Percentiles rank a stretch among this genome's conserved stretches.
Evolutionary conservation across 1,284 basidiomycete species (phyloP).

Genomic region (Cystobasidium sp.): DNA sequence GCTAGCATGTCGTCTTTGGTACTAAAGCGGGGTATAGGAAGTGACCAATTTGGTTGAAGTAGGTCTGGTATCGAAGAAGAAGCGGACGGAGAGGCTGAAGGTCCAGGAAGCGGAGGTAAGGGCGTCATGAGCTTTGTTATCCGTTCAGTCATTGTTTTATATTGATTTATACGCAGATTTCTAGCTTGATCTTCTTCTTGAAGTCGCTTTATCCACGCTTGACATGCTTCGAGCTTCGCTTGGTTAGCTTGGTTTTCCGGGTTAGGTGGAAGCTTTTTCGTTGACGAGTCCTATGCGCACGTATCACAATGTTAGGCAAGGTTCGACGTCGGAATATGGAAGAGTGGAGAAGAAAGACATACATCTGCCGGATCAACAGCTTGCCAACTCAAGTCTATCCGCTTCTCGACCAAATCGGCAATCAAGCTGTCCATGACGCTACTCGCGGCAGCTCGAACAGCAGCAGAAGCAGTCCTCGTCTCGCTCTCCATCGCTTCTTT

Average conservation of each 20-base stretch:
- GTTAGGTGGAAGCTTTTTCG: constrained; percentile 26
- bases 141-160: constrained; percentile 31
- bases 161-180: constrained; percentile 38
- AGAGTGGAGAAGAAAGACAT: neutral
- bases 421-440: constrained; percentile 26
- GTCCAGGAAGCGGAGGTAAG: constrained; percentile 3
- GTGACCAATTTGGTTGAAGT: constrained; percentile 18
- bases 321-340: too few relatives aligned
- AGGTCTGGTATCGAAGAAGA: constrained; percentile 17
- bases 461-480: constrained; percentile 2
- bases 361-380: constrained; percentile 20
- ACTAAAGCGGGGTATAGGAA: constrained; percentile 23
- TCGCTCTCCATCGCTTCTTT: constrained; percentile 27
- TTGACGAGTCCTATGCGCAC: neutral
- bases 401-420: constrained; percentile 34
- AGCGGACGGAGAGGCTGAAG: neutral
- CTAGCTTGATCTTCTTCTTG: constrained; percentile 33
- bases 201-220: constrained; percentile 34
- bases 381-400: constrained; percentile 28
- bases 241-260: constrained; percentile 36
- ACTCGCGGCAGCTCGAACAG: constrained; percentile 20
- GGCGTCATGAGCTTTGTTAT: constrained; percentile 34
- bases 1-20: constrained; percentile 29
- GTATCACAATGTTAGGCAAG: neutral
- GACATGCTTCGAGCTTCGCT: constrained; percentile 35